Evolutionary conservation across 306 rosid genomes (phyloP), one percentile per base, ranked within the genome.

Genomic region (Sicyos baderoa): DNA sequence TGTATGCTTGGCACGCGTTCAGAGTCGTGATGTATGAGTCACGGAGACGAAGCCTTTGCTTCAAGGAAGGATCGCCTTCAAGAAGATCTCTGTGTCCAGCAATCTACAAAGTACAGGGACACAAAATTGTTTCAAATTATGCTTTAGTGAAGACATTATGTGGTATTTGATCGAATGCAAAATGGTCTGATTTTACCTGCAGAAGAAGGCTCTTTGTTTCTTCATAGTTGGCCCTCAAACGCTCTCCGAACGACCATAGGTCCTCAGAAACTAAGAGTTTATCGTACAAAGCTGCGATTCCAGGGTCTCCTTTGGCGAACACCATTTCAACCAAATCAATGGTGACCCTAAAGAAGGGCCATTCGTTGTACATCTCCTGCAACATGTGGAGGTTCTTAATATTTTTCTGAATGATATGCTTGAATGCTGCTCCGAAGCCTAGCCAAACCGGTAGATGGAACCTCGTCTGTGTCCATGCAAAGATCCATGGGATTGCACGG

Each of bases 401-500:
- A 77, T 93, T 86, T 75, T 93, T 88, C 75, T 73, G 57, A 59
- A 93, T 80, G 29, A 84, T 75, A 54, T 76, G 72, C 15, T 77
- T 81, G 88, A 93, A 93, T 45, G 97, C 97, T 16, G 60, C 76
- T 73, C 98, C 98, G 22, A 93, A 89, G 55, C 98, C 98, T 22
- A 93, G 83, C 98, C 98, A 93, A 45, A 93, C 98, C 12, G 98
- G 98, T 75, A 93, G 97, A 84, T 93, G 97, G 74, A 93, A 93
- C 87, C 98, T 86, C 53, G 98, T 93, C 32, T 93, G 98, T 0
- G 97, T 89, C 97, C 98, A 89, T 19, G 98, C 98, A 57, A 93
- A 93, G 74, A 93, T 93, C 98, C 98, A 93, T 25, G 98, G 98
- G 40, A 93, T 93, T n/a, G 98, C 98, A 71, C 97, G 96, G 25